These are phyloP conservation scores for Kluyveromyces starmeri DNA, from an alignment of 805 yeast species.

Conservation along the genomic window DNA sequence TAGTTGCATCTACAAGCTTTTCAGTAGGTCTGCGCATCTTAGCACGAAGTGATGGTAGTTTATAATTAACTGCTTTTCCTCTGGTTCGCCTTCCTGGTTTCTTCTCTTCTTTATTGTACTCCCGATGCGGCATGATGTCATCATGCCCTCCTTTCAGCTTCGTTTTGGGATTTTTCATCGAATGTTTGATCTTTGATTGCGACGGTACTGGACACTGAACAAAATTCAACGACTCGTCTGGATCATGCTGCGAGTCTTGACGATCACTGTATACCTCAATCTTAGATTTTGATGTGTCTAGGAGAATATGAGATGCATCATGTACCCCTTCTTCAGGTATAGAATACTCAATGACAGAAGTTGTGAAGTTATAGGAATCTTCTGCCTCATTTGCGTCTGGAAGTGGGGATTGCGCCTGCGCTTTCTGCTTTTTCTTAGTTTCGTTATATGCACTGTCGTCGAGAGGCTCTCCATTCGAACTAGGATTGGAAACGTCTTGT, in stretches of 20 bases:
- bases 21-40: constrained; percentile 63
- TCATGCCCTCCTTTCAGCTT: constrained; percentile 28
- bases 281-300: constrained; percentile 4
- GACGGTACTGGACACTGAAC: constrained; percentile 13
- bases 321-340: constrained; percentile 24
- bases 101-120: constrained; percentile 14
- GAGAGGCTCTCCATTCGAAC: too few relatives aligned
- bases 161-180: constrained; percentile 25
- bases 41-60: constrained; percentile 54
- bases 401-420: neutral
- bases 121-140: constrained; percentile 32
- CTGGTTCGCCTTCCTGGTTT: constrained; percentile 40
- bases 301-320: neutral
- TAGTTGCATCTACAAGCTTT: constrained; percentile 53
- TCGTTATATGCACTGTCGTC: neutral
- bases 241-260: neutral
- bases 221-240: constrained; percentile 4
- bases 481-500: too few relatives aligned
- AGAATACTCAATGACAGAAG: constrained; percentile 25
- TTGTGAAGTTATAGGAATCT: constrained; percentile 19
- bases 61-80: constrained; percentile 53
- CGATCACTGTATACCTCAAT: constrained; percentile 7
- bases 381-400: too few relatives aligned
- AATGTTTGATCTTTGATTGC: constrained; percentile 22
- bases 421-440: neutral